Base-by-base conservation (phyloP, 805 yeast species). In the Sugiyamaella marilandica region DNA sequence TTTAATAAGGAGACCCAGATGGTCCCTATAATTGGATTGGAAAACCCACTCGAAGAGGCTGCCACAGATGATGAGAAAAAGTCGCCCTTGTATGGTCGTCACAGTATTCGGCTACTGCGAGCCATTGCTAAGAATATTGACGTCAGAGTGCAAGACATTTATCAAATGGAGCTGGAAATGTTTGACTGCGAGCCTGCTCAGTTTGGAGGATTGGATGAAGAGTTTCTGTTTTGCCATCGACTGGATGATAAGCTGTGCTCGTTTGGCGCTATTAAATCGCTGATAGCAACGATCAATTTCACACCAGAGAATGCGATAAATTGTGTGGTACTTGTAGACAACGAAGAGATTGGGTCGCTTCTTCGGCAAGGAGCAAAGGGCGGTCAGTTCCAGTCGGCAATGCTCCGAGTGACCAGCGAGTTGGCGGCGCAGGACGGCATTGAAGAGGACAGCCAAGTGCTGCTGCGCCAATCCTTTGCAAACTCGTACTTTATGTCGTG, bases 241-340 rank as follows among this genome's bases (percentile, higher is more conserved):
- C 73, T 88, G 47, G 96, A 88, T 66, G 96, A 88, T 70, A 80
- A 94, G 70, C 76, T 87, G 56, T 87, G 95, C 70, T 81, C 91
- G 0, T 88, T 73, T 65, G 80, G 92, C 11, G 94, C 90, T 9
- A 66, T 84, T 52, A 66, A 73, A 47, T 82, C 86, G 0, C 72
- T 88, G 54, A 69, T 85, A 46, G 78, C 77, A 57, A 71, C 70
- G 36, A 65, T 57, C 21, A 18, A 45, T 2, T 18, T 29, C 13
- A 66, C 69, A 45, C 61, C 64, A 29, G 74, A 71, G 49, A 57
- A 61, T 29, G 53, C 66, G 49, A 59, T 71, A 45, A 73, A 82
- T 29, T 66, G 83, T 47, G 86, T 82, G 1, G 83, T 83, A 1
- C 74, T 86, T 51, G 87, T 80, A 61, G 95, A 89, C 63, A 81